Base-by-base conservation (phyloP, 2,329 filamentous ascomycete genomes). In the Paecilomyces sp. region DNA sequence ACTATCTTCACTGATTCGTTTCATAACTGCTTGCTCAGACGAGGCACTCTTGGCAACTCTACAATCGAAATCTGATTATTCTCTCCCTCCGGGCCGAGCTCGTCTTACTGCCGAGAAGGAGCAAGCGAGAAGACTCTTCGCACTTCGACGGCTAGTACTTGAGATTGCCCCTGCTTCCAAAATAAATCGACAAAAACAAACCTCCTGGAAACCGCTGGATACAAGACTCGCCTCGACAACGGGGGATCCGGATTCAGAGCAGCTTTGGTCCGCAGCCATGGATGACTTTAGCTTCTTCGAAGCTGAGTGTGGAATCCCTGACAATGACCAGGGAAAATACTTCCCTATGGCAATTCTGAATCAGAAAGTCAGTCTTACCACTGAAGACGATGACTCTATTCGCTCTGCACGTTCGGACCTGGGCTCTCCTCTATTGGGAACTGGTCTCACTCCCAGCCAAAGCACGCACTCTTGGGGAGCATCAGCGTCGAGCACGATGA, bases 251-350 rank as follows among this genome's bases (percentile, higher is more conserved):
- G 85, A 87, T 65, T 82, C 80, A 3, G 84, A 86, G 66, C 78
- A 79, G 3, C 76, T 87, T 11, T 86, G 84, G 84, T 76, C 79
- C 56, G 84, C 84, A 8, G 83, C 84, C 3, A 75, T 79, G 59
- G 76, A 81, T 57, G 85, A 87, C 66, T 87, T 87, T 62, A 84
- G 81, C 30, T 85, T 85, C 70, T 87, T 87, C 0, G 82, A 84
- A 47, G 81, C 81, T 54, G 83, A 85, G 65, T 83, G 82, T 61
- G 74, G 80, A 11, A 74, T 82, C 13, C 80, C 80, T 13, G 73
- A 74, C 25, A 70, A 74, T 57, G 79, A 81, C 33, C 73, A 74
- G 5, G 74, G 74, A 2, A 76, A 75, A 57, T 74, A 74, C 56
- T 72, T 80, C 55, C 79, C 80, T 1, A 76, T 79, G 60, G 72